phyloP scores from a whole-genome alignment of 2,329 filamentous ascomycete genomes.

The Chrysoporthe puriensis region DNA sequence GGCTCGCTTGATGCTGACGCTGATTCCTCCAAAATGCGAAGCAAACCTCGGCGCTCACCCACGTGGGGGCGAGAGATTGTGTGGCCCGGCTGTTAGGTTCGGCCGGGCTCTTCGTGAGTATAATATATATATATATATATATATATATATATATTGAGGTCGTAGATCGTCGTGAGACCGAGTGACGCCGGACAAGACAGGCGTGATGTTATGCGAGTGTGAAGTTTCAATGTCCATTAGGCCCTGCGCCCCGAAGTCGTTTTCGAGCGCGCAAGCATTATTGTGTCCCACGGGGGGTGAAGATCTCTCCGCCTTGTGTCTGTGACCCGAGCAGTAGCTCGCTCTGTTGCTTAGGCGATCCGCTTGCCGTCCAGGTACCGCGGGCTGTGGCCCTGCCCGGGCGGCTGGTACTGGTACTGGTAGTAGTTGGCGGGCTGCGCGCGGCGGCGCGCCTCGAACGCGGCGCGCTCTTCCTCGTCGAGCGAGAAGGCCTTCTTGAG shows the following conservation, averaged over 20 bases:
- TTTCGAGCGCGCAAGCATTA: no score
- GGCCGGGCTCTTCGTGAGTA: neutral
- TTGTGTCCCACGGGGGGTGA: constrained; percentile 1
- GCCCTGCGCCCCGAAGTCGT: no score
- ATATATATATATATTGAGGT: neutral
- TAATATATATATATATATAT: constrained; percentile 1
- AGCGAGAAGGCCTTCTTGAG: constrained; percentile 69
- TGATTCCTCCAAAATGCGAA: neutral
- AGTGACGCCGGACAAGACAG: neutral
- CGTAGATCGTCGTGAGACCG: neutral
- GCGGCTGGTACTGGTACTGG: constrained; percentile 42
- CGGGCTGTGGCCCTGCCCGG: constrained; percentile 47
- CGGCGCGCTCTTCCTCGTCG: constrained; percentile 64
- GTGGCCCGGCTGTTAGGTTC: neutral
- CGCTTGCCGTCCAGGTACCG: constrained; percentile 61
- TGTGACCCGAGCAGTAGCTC: no score
- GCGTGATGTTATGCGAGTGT: neutral
- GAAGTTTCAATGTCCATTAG: neutral
- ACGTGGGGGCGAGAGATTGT: neutral
- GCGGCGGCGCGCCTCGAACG: constrained; percentile 60
- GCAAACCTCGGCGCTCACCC: neutral
- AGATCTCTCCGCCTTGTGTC: neutral
- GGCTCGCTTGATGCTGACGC: constrained; percentile 13
- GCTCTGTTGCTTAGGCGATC: constrained; percentile 33
- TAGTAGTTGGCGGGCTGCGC: constrained; percentile 51